These are phyloP conservation scores for Mycena capillaripes DNA, from an alignment of 768 basidiomycete genomes.

Conservation along the genomic window DNA sequence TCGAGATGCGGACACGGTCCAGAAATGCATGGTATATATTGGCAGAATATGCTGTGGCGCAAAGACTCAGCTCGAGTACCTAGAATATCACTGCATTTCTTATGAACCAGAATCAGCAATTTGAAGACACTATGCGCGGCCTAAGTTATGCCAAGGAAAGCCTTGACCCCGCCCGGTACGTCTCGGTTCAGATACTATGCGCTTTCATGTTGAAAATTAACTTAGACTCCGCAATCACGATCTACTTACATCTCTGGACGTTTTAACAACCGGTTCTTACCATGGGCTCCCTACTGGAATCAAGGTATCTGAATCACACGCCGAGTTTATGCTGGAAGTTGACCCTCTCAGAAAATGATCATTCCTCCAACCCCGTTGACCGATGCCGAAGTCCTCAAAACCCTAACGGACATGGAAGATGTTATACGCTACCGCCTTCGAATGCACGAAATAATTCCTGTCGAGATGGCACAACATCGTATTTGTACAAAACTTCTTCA, in stretches of 20 bases:
- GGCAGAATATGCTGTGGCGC: conserved; percentile 7
- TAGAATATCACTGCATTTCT: conserved; percentile 92
- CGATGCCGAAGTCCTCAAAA: conserved; percentile 74
- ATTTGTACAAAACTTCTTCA: conserved; percentile 63
- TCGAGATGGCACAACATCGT: conserved; percentile 81
- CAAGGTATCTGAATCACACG: conserved; percentile 64
- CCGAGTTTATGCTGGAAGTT: conserved; percentile 7
- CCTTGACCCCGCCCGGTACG: conserved; percentile 84
- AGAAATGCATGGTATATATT: conserved; percentile 83
- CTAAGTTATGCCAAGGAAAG: conserved; percentile 77
- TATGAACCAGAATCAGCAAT: conserved; percentile 87
- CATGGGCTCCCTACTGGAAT: conserved; percentile 84
- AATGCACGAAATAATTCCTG: conserved; percentile 83
- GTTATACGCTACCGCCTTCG: conserved; percentile 85
- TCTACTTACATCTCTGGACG: conserved; percentile 90
- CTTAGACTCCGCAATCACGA: conserved; percentile 92
- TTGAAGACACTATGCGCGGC: conserved; percentile 75
- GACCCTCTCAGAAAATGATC: conserved; percentile 69
- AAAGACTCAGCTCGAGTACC: conserved; percentile 20
- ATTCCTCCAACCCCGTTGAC: conserved; percentile 76
- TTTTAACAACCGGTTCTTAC: conserved; percentile 90
- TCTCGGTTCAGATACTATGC: neutral
- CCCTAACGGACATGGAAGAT: conserved; percentile 80
- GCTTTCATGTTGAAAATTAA: conserved; percentile 10
- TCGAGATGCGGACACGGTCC: conserved; percentile 84